Evolutionary conservation across 331 rosid genomes (phyloP), one percentile per base, ranked within the genome.

Genomic region (Arachis monticola): DNA sequence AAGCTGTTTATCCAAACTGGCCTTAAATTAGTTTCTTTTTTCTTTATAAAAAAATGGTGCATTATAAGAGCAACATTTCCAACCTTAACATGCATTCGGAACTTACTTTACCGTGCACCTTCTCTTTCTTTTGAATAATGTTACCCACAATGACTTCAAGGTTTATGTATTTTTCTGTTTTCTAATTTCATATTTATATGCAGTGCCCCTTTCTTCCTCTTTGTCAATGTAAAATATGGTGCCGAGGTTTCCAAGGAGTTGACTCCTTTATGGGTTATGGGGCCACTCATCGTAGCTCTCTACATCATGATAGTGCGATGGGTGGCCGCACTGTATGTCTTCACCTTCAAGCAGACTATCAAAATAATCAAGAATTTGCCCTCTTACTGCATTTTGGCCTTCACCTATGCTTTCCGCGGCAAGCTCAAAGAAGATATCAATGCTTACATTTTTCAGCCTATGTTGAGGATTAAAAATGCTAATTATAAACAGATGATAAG

Each of bases 251-350:
- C 96, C 0, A 89, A 82, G 76, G 98, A 93, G 83, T 81, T 93
- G 80, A 82, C 90, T 60, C 98, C 98, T 12, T 78, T 93, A 65
- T 93, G 98, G 98, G 62, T 91, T 79, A 27, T 86, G 53, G 98
- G 97, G 63, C 98, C 98, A 58, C 30, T 91, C 1, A 38, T 87
- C 44, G 79, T 85, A 72, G 97, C 96, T 71, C 78, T 89, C 64
- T 79, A 93, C 82, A 32, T 89, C 74, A 87, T 85, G 87, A 70
- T 89, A 74, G 7, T 91, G 75, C 89, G 69, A 46, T 63, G 83
- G 87, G 14, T 93, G 76, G 79, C 78, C 61, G 67, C 87, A 0
- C 86, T 93, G 14, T 91, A 89, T 73, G 79, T 81, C 78, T 93
- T 87, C 87, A 81, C 84, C 92, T 89, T 91, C 90, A 93, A 85